Percentiles rank a stretch among this genome's conserved stretches.
These are phyloP conservation scores for Fusarium sp. DNA, from an alignment of 2,329 filamentous ascomycete genomes.

Conservation along the genomic window DNA sequence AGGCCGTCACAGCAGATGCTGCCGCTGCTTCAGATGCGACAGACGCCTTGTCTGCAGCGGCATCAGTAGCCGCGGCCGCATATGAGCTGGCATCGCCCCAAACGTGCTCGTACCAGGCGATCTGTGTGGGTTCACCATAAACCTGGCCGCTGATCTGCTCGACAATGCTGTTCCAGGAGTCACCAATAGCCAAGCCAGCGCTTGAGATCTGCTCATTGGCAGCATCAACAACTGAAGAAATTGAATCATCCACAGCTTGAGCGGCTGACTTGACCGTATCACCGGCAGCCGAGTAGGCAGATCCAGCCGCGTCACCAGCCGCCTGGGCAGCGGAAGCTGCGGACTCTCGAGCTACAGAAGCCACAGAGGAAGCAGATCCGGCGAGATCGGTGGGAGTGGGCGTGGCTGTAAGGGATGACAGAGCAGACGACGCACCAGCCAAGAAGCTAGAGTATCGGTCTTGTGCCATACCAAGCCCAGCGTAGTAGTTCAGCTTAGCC, in stretches of 20 bases:
- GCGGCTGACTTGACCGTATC: constrained; percentile 56
- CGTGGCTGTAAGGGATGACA: constrained; percentile 69
- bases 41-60: constrained; percentile 50
- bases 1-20: constrained; percentile 69
- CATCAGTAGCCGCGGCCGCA: constrained; percentile 68
- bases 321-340: constrained; percentile 58
- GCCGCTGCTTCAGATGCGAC: constrained; percentile 58
- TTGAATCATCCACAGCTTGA: constrained; percentile 52
- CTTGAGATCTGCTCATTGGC: constrained; percentile 53
- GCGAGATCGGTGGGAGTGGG: constrained; percentile 67
- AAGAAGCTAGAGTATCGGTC: constrained; percentile 82
- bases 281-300: constrained; percentile 55
- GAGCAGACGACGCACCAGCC: constrained; percentile 74
- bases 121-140: constrained; percentile 73
- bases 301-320: constrained; percentile 63
- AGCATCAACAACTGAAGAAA: constrained; percentile 58
- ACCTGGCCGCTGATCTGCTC: constrained; percentile 74
- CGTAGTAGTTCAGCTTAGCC: constrained; percentile 77
- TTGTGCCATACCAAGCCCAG: constrained; percentile 81
- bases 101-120: constrained; percentile 64
- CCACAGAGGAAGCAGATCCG: constrained; percentile 62
- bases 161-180: constrained; percentile 59
- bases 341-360: constrained; percentile 61
- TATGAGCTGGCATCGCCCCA: constrained; percentile 64
- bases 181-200: constrained; percentile 53